Evolutionary conservation across 148 eudicot genomes (phyloP), one percentile per base, ranked within the genome.

Genomic region (Oxyria digyna): DNA sequence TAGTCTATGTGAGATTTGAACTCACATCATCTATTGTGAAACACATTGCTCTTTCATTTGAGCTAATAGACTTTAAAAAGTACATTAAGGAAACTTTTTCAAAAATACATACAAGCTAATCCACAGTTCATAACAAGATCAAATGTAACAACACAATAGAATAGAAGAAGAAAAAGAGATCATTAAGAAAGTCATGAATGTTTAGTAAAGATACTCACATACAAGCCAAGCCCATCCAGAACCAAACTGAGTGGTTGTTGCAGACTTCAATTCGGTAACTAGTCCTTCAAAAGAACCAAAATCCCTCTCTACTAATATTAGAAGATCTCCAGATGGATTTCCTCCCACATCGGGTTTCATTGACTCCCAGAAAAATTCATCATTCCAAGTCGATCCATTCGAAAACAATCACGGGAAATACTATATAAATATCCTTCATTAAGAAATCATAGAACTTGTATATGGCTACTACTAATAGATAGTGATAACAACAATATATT

Each of bases 181-280:
- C n/a, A n/a, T n/a, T n/a, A n/a, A n/a, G n/a, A n/a, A 21, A 52
- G 13, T 57, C 59, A 50, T 23, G 29, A 21, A 21, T 50, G 29
- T 8, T 50, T 5, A 4, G 13, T 0, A 68, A n/a, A n/a, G n/a
- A 6, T 46, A 74, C 99, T 88, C 78, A 94, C 99, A 90, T 35
- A 74, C 87, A 73, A 94, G 97, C 99, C 99, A 94, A 69, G 97
- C 92, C 98, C 96, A 94, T 69, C 99, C 99, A 73, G 99, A 94
- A 76, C 99, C 97, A 75, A 90, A 94, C 74, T 94, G 99, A 42
- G 92, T 88, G 18, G 97, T 76, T 37, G 96, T 96, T 62, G 92
- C 96, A 43, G 92, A 52, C 81, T 87, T 94, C 70, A 94, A 90
- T 73, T 90, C 89, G 57, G 67, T 77, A 35, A 85, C 79, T 63